Base-by-base conservation (phyloP, 805 yeast genomes). In the Kodamaea hsintzibuensis region DNA sequence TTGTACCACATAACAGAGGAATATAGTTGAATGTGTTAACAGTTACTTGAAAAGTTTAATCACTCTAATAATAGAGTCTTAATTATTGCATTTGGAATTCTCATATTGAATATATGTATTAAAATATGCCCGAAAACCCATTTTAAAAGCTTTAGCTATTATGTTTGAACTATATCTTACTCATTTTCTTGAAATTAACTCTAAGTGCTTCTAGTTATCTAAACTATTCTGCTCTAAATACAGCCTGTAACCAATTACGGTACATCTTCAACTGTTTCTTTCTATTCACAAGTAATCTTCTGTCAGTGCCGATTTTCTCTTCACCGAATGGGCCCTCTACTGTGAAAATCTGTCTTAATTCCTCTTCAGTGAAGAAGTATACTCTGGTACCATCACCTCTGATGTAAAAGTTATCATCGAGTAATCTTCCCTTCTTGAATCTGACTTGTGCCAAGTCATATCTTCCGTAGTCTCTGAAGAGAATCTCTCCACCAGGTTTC, bases 331-430 rank as follows among this genome's bases (percentile, higher is more conserved):
- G 76, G 5, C 78, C 75, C 25, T 70, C 64, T 7, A 49, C 50
- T 47, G 72, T 65, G 67, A 93, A 95, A 2, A 93, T 88, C 45
- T 80, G 74, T 57, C 89, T 77, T 54, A 93, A 71, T 71, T 95
- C 97, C 55, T 93, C 96, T 67, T 93, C 98, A 1, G 97, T 90
- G 75, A 95, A 95, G 74, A 95, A 95, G 69, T 95, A 95, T 10
- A 95, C 99, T 61, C 99, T 79, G 0, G 99, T 95, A 47, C 99
- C 99, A 68, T 95, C 99, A 39, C 99, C 99, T 64, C 99, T 83
- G 39, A 92, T 91, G 70, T 95, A 95, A 66, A 95, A 95, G 70
- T 95, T 92, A 53, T 93, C 98, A 52, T 90, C 97, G 52, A 95
- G 69, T 25, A 90, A 71, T 62, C 98, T 82, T 47, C 89, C 88